Base-by-base conservation (phyloP, 192 early-diverging fungal species). In the Backusella luteola region DNA sequence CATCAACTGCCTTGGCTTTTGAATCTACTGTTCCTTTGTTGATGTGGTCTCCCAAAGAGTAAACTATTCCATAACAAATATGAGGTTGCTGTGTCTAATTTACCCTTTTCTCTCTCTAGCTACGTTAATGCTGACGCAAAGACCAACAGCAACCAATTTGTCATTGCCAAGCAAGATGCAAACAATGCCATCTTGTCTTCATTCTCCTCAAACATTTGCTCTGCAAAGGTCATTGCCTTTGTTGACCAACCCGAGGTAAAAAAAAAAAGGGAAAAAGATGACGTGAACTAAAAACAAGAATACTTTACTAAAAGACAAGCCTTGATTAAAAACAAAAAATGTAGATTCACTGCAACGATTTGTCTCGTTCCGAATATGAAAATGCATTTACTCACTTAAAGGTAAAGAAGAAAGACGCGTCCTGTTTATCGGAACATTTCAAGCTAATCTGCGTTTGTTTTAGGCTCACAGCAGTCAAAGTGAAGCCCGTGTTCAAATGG, bases 31-130 rank as follows among this genome's bases (percentile, higher is more conserved):
- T 79, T 1, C 82, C 82, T 21, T 79, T 75, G 59, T 26, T 83
- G 14, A 41, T 79, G 34, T 83, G 82, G 82, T 79, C 82, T n/a
- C 76, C 82, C n/a, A 83, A 75, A 52, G 73, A 76, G 82, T 83
- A 79, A 73, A 21, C 14, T 49, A 49, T 38, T 23, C 19, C 17
- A 3, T 41, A 8, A 42, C 5, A 12, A 34, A 49, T 41, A 38
- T 15, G 6, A 26, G 73, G 32, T 0, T 32, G 32, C 32, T 1
- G 32, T 32, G 2, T 52, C 34, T 49, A 46, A 29, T 46, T 44
- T 52, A 5, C 12, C 7, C 63, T 5, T 52, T 39, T 77, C 34
- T 46, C 32, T 32, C 32, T 36, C 38, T 67, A 78, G 76, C 21
- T 81, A 79, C 41, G 49, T 73, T 39, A 21, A 71, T 34, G 7